Evolutionary conservation across 2,329 filamentous ascomycete species (phyloP).

Genomic region (Fusarium sp.): DNA sequence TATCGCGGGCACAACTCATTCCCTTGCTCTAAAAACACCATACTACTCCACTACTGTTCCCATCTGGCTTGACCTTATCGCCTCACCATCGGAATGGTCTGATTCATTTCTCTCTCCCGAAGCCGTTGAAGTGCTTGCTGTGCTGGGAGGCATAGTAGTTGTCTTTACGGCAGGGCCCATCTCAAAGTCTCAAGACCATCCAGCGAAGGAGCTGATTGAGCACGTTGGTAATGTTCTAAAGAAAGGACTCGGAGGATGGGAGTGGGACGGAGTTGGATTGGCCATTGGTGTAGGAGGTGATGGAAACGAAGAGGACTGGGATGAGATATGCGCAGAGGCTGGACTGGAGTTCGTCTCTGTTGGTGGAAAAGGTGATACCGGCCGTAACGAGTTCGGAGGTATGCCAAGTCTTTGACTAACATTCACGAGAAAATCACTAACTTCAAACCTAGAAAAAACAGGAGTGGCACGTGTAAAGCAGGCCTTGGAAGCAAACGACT

Average conservation of each 20-base stretch:
- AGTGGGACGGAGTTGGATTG: constrained; percentile 74
- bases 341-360: constrained; percentile 75
- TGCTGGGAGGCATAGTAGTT: constrained; percentile 70
- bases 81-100: constrained; percentile 66
- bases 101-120: constrained; percentile 70
- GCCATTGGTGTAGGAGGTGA: constrained; percentile 68
- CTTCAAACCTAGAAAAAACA: constrained; percentile 62
- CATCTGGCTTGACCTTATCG: constrained; percentile 75
- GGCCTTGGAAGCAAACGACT: constrained; percentile 75
- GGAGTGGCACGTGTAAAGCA: constrained; percentile 71
- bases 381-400: constrained; percentile 72
- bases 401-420: constrained; percentile 36
- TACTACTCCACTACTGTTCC: constrained; percentile 74
- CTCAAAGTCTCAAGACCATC: constrained; percentile 23
- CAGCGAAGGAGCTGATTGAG: constrained; percentile 60
- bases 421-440: constrained; percentile 33
- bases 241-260: constrained; percentile 70
- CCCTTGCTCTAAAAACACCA: constrained; percentile 65
- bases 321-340: constrained; percentile 68
- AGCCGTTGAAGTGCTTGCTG: constrained; percentile 71
- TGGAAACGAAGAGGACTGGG: constrained; percentile 68
- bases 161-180: constrained; percentile 52
- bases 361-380: constrained; percentile 53
- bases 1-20: constrained; percentile 72
- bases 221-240: constrained; percentile 68